Evolutionary conservation across 345 rosid species (phyloP).

Genomic region (Jatropha curcas): DNA sequence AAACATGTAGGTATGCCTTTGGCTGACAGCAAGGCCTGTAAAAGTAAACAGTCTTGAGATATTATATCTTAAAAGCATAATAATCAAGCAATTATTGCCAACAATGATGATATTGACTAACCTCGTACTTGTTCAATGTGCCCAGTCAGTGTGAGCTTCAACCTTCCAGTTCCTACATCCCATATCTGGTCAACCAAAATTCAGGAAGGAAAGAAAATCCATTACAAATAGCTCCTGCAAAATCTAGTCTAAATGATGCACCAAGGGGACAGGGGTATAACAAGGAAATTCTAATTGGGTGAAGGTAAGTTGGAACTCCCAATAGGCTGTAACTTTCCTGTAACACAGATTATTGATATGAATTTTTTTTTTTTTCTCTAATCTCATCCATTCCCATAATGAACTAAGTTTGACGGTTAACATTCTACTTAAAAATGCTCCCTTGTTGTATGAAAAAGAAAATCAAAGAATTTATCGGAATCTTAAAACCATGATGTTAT

Average conservation of each 20-base stretch:
- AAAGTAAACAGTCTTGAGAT: constrained; percentile 7
- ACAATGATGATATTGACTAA: constrained; percentile 26
- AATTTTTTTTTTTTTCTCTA: not conserved
- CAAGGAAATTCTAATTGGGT: not conserved
- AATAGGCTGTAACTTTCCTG: not conserved
- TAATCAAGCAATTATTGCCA: constrained; percentile 10
- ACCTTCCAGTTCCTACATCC: constrained; percentile 90
- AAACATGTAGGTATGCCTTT: constrained; percentile 87
- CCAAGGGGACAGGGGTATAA: not conserved
- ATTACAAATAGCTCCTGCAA: not conserved
- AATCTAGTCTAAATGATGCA: not conserved
- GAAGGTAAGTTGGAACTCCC: not conserved
- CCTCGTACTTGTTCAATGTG: constrained; percentile 98
- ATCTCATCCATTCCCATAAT: constrained; percentile 1
- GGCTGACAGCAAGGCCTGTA: constrained; percentile 93
- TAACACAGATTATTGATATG: too few relatives aligned
- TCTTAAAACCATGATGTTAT: not conserved
- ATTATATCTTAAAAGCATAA: constrained; percentile 6
- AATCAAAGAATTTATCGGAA: not conserved
- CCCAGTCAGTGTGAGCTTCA: constrained; percentile 93
- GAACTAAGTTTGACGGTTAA: not conserved
- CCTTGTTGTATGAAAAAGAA: not conserved
- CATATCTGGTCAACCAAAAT: constrained; percentile 63
- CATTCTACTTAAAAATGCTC: not conserved
- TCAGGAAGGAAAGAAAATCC: not conserved